Evolutionary conservation across 2,329 filamentous ascomycete genomes (phyloP).

Genomic region (Sarocladiaceae sp.): DNA sequence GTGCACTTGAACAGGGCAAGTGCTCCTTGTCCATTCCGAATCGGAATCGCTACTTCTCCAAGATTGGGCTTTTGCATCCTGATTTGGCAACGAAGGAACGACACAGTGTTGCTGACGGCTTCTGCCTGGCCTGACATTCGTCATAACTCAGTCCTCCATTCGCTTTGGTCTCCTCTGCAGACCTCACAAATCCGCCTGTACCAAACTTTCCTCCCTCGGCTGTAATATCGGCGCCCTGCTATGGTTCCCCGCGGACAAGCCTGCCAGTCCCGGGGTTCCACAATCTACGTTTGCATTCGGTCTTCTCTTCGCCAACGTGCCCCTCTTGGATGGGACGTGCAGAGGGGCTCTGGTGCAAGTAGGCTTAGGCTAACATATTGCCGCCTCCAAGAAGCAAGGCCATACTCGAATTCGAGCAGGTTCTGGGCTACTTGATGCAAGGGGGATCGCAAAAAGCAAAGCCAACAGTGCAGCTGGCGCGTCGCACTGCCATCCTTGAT

Average conservation of each 20-base stretch:
- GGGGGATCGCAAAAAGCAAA: constrained; percentile 6
- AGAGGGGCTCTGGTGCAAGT: too few relatives aligned
- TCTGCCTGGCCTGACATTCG: too few relatives aligned
- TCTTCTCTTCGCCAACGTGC: neutral
- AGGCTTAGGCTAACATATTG: too few relatives aligned
- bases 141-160: neutral
- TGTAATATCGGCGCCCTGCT: neutral
- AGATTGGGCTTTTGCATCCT: neutral
- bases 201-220: neutral
- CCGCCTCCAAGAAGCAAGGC: neutral
- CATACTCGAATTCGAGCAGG: neutral
- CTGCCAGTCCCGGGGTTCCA: neutral
- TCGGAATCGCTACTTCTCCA: too few relatives aligned
- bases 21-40: neutral
- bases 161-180: neutral
- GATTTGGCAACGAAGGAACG: neutral
- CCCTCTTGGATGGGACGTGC: too few relatives aligned
- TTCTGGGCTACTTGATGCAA: neutral
- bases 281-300: neutral
- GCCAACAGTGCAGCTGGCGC: neutral
- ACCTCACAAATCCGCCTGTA: neutral
- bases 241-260: neutral
- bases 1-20: neutral
- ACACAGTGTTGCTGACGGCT: too few relatives aligned
- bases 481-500: neutral